Evolutionary conservation across 2,329 filamentous ascomycete species (phyloP).

Genomic region (Chaetothyriales sp.): DNA sequence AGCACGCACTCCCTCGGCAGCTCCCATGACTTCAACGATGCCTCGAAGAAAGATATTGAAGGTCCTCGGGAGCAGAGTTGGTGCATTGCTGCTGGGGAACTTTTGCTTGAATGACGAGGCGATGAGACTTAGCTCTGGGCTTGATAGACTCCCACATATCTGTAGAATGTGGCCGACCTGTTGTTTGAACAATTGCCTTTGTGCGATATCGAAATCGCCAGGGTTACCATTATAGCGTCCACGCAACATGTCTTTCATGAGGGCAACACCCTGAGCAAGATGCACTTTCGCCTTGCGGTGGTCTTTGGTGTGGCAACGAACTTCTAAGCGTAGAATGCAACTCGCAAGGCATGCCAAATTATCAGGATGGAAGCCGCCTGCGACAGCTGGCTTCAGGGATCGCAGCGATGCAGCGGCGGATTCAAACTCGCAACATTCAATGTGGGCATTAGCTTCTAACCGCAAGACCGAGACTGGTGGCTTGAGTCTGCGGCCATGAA

Average conservation of each 20-base stretch:
- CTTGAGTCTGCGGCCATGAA: constrained; percentile 1
- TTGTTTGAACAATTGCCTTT: constrained; percentile 10
- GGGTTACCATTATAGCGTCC: constrained; percentile 8
- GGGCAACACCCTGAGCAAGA: constrained; percentile 2
- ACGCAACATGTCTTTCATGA: constrained; percentile 9
- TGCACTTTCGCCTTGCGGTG: constrained; percentile 1
- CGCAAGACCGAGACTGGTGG: constrained; percentile 12
- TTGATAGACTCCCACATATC: constrained; percentile 6
- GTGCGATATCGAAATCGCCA: constrained; percentile 7
- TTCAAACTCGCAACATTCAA: constrained; percentile 8
- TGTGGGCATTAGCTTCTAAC: constrained; percentile 7
- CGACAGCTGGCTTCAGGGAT: constrained; percentile 10
- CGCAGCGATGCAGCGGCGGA: constrained; percentile 4
- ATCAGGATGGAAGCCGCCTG: constrained; percentile 15
- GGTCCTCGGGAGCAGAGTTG: constrained; percentile 4
- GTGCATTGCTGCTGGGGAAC: constrained; percentile 10
- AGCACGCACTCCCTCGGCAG: constrained; percentile 31
- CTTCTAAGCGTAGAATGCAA: constrained; percentile 10
- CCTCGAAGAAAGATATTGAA: constrained; percentile 30
- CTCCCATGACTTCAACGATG: constrained; percentile 37
- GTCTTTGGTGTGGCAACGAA: background rate
- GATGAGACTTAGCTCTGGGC: background rate
- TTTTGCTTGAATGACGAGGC: constrained; percentile 4
- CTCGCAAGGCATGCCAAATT: constrained; percentile 26
- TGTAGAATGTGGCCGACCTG: constrained; percentile 13